Evolutionary conservation across 139 green algal species (phyloP).

Genomic region (Nannochloris sp.): DNA sequence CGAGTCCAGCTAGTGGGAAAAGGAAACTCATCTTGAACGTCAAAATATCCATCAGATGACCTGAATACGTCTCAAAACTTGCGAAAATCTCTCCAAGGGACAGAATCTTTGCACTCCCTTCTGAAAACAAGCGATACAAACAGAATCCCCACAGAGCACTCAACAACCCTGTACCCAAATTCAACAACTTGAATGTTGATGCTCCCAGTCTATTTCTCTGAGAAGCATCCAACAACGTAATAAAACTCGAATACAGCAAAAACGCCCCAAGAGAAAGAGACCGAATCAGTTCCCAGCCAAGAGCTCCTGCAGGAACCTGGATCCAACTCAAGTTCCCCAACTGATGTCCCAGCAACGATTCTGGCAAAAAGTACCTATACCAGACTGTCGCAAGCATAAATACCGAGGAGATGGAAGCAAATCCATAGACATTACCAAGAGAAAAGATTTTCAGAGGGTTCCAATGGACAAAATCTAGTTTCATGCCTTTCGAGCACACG

Average conservation of each 20-base stretch:
- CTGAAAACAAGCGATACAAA: not conserved
- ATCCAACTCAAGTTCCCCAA: constrained; percentile 1
- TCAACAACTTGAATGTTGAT: constrained; percentile 47
- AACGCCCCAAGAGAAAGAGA: constrained; percentile 26
- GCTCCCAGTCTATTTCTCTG: constrained; percentile 37
- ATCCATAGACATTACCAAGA: not conserved
- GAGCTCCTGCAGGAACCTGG: constrained; percentile 12
- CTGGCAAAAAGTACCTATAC: not conserved
- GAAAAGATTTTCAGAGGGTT: not conserved
- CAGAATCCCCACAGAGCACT: not conserved
- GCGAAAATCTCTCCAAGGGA: not conserved
- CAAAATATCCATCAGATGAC: constrained; percentile 4
- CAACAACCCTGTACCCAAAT: constrained; percentile 27
- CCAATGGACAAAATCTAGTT: not conserved
- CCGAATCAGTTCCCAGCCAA: constrained; percentile 5
- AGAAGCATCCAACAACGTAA: constrained; percentile 38
- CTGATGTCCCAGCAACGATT: not conserved
- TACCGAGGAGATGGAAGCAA: not conserved
- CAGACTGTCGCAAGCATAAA: not conserved
- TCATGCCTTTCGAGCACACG: not conserved
- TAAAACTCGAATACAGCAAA: constrained; percentile 21
- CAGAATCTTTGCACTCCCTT: not conserved
- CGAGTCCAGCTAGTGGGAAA: not conserved
- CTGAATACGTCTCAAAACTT: not conserved
- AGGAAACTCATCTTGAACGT: not conserved